A percentile compares a stretch with the other conserved stretches of the same genome.
Evolutionary conservation across 371 early-diverging fungal genomes (phyloP).

Genomic region (Mortierella sp.): DNA sequence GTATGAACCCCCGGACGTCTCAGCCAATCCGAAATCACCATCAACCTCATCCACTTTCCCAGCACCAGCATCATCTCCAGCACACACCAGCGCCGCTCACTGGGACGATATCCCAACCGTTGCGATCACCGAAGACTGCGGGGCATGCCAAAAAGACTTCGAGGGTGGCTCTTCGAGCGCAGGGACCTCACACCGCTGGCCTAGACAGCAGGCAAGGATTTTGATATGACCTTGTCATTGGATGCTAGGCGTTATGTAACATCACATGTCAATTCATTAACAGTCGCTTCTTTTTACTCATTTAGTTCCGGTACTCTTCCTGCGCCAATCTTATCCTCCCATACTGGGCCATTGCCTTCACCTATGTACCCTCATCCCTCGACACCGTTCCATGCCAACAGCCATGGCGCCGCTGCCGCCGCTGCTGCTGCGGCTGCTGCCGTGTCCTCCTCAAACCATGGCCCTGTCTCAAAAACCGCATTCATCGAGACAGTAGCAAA

Average conservation of each 20-base stretch:
- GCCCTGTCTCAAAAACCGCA: slow-evolving; percentile 54
- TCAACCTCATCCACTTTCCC: slow-evolving; percentile 46
- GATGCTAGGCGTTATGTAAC: too few species aligned
- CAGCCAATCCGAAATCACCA: slow-evolving; percentile 42
- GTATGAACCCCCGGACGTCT: slow-evolving; percentile 37
- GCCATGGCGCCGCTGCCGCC: slow-evolving; percentile 25
- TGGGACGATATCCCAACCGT: slow-evolving; percentile 28
- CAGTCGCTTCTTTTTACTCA: neutral
- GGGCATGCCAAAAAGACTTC: slow-evolving; percentile 39
- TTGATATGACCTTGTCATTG: too few species aligned
- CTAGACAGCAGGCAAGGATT: slow-evolving; percentile 24
- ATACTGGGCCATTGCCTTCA: slow-evolving; percentile 51
- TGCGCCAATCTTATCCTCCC: slow-evolving; percentile 50
- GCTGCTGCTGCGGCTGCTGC: slow-evolving; percentile 45
- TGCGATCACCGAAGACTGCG: slow-evolving; percentile 34
- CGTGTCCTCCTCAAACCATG: slow-evolving; percentile 52
- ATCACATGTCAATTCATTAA: too few species aligned
- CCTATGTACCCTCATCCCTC: slow-evolving; percentile 42
- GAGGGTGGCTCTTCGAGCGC: slow-evolving; percentile 22
- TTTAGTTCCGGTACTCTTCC: slow-evolving; percentile 47
- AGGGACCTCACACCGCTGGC: slow-evolving; percentile 31
- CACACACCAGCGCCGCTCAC: slow-evolving; percentile 9
- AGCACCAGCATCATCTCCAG: slow-evolving; percentile 51
- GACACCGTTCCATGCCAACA: slow-evolving; percentile 43
- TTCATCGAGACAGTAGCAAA: slow-evolving; percentile 70